These are phyloP conservation scores for Parachaetomium inaequale DNA, from an alignment of 495 filamentous ascomycete genomes.

Conservation along the genomic window DNA sequence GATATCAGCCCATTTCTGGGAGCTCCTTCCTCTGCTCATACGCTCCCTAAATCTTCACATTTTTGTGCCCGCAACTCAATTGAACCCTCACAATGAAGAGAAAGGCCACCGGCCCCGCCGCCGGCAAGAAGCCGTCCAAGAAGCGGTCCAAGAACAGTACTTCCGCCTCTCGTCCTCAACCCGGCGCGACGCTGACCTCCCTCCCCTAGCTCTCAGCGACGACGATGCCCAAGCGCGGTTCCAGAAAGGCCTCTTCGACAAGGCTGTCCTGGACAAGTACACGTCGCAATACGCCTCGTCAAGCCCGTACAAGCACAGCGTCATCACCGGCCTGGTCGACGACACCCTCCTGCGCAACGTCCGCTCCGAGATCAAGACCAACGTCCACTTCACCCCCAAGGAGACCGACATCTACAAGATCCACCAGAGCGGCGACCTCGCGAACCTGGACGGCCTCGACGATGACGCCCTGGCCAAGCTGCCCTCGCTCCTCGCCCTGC, in stretches of 20 bases:
- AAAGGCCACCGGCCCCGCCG: constrained; percentile 41
- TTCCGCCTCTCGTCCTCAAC: constrained; percentile 8
- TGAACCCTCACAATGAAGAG: constrained; percentile 43
- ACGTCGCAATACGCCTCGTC: constrained; percentile 67
- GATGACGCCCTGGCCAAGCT: constrained; percentile 74
- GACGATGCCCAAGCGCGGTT: constrained; percentile 57
- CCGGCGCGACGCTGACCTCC: constrained; percentile 16
- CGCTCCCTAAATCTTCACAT: background rate
- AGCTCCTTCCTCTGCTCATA: constrained; percentile 5
- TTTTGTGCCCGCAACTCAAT: constrained; percentile 25
- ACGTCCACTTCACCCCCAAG: constrained; percentile 94
- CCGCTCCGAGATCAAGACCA: constrained; percentile 79
- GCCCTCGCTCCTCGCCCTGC: constrained; percentile 78
- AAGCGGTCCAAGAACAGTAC: constrained; percentile 47
- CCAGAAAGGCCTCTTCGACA: constrained; percentile 71
- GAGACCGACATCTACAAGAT: constrained; percentile 99
- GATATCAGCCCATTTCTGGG: constrained; percentile 30
- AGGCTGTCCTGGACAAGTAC: constrained; percentile 62
- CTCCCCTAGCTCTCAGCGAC: constrained; percentile 37
- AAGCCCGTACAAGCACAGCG: constrained; percentile 82
- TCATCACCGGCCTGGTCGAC: constrained; percentile 76
- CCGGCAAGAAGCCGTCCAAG: constrained; percentile 37
- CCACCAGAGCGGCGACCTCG: constrained; percentile 95
- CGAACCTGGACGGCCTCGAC: constrained; percentile 91
- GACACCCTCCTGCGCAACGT: constrained; percentile 78